Conservation (phyloP, 1,284 basidiomycete genomes). For the Mycosarcoma maydis region DNA sequence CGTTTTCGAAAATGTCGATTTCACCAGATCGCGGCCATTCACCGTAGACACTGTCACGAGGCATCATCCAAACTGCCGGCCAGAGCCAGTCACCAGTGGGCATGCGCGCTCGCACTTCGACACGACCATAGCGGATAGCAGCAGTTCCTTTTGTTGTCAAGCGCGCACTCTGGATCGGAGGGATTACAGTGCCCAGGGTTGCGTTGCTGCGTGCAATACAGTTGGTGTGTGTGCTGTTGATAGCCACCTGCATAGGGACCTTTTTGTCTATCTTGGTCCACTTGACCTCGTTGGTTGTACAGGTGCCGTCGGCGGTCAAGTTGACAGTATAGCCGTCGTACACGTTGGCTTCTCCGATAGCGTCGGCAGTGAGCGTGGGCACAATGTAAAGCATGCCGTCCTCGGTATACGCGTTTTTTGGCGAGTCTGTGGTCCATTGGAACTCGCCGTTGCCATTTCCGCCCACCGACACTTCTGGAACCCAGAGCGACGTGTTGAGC, state of each 20-base stretch:
- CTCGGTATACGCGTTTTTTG: constrained; percentile 72
- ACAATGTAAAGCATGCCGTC: constrained; percentile 81
- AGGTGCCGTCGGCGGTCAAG: constrained; percentile 76
- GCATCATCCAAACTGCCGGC: constrained; percentile 86
- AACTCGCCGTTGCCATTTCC: constrained; percentile 88
- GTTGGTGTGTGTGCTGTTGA: not conserved
- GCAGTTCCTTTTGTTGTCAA: constrained; percentile 74
- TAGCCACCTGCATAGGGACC: too few species aligned
- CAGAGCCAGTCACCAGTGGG: constrained; percentile 79
- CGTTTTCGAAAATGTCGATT: constrained; percentile 80
- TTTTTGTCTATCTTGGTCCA: too few species aligned
- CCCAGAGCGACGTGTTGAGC: constrained; percentile 74
- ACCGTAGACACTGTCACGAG: constrained; percentile 75
- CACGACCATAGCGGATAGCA: constrained; percentile 81
- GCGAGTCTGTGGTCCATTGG: constrained; percentile 78
- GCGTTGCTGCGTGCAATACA: not conserved
- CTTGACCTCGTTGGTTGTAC: constrained; percentile 75
- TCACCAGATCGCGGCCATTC: constrained; percentile 80
- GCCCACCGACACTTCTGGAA: constrained; percentile 80
- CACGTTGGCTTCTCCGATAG: constrained; percentile 74
- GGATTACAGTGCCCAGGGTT: constrained; percentile 71
- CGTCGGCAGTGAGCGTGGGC: constrained; percentile 82
- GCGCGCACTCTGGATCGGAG: constrained; percentile 81
- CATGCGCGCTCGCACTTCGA: constrained; percentile 82
- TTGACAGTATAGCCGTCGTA: constrained; percentile 80